These are phyloP conservation scores for Lineolata rhizophorae DNA, from an alignment of 495 filamentous ascomycete species.

Conservation along the genomic window DNA sequence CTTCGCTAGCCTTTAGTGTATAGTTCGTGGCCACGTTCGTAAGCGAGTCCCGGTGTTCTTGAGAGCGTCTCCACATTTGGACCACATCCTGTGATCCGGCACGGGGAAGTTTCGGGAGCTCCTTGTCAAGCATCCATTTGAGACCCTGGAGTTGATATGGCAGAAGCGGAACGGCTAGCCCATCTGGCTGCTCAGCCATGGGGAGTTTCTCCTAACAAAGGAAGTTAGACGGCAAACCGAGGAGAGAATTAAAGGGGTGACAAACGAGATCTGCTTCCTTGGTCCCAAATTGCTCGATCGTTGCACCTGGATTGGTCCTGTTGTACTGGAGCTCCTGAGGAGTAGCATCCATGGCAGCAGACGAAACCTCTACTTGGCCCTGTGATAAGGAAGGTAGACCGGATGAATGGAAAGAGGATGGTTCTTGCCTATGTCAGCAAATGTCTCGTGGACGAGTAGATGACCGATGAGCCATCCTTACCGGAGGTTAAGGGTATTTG, in stretches of 20 bases:
- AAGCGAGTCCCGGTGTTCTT: slow-evolving; percentile 20
- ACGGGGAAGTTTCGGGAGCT: slow-evolving; percentile 43
- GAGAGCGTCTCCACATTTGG: slow-evolving; percentile 55
- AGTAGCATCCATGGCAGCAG: too few relatives aligned
- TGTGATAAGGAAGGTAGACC: too few relatives aligned
- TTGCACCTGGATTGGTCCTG: slow-evolving; percentile 39
- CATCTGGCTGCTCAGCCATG: slow-evolving; percentile 40
- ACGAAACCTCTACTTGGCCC: too few relatives aligned
- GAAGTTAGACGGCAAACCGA: too few relatives aligned
- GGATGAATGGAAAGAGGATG: too few relatives aligned
- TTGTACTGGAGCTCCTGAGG: too few relatives aligned
- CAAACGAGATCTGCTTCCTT: slow-evolving; percentile 51
- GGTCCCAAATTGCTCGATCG: slow-evolving; percentile 46
- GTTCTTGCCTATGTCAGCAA: too few relatives aligned
- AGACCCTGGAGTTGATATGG: slow-evolving; percentile 71
- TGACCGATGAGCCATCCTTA: too few relatives aligned
- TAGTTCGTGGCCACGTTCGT: slow-evolving; percentile 63
- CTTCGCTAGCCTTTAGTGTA: slow-evolving; percentile 25
- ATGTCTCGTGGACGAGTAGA: too few relatives aligned
- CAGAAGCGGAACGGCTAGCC: slow-evolving; percentile 41
- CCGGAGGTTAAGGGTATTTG: too few relatives aligned
- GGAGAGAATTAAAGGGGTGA: too few relatives aligned
- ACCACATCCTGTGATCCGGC: slow-evolving; percentile 40
- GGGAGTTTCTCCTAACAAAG: too few relatives aligned
- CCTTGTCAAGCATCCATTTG: slow-evolving; percentile 61